Base-by-base conservation (phyloP, 2,329 filamentous ascomycete genomes). In the Sphaerulina vaccinii region DNA sequence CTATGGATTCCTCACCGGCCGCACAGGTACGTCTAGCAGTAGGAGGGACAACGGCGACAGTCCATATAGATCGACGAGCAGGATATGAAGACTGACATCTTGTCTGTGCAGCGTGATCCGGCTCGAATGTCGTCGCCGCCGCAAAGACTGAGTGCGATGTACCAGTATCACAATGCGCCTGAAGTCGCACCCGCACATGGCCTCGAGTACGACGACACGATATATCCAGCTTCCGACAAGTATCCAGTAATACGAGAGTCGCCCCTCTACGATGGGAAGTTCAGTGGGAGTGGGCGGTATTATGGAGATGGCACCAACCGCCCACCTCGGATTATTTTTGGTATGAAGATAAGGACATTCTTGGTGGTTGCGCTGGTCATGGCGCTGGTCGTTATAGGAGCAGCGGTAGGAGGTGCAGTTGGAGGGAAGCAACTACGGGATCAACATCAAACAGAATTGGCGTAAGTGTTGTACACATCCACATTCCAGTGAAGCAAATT, bases 121-220 rank as follows among this genome's bases (percentile, higher is more conserved):
- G 57, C 62, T 38, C 64, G 65, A 29, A 60, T 69, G n/a, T 69
- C 67, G n/a, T 32, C n/a, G 27, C 27, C 27, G n/a, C 27, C 27
- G 3, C 27, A 32, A 13, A 10, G 27, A 32, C 5, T 32, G 5
- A 32, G 27, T 24, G 65, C 65, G 36, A 54, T 70, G 19, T 70
- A 70, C 56, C 67, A 70, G 61, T 70, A 70, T 55, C 68, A 70
- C 65, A 70, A 69, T 53, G 68, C 68, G 11, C 68, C 68, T 22
- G 68, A 70, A 55, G 67, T 70, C 44, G 65, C 68, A n/a, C 68
- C 68, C 7, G 68, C 67, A 21, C 65, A 69, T 50, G 68, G 68
- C 50, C 59, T 70, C 40, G 68, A 70, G 52, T 70, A 69, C 64
- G 68, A 70, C 49, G 68, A 70, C 59, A 65, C 58, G 29, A 55